Percentiles rank a stretch among this genome's conserved stretches.
phyloP scores from a whole-genome alignment of 2,329 filamentous ascomycete species.

The Monilinia vaccinii-corymbosi region DNA sequence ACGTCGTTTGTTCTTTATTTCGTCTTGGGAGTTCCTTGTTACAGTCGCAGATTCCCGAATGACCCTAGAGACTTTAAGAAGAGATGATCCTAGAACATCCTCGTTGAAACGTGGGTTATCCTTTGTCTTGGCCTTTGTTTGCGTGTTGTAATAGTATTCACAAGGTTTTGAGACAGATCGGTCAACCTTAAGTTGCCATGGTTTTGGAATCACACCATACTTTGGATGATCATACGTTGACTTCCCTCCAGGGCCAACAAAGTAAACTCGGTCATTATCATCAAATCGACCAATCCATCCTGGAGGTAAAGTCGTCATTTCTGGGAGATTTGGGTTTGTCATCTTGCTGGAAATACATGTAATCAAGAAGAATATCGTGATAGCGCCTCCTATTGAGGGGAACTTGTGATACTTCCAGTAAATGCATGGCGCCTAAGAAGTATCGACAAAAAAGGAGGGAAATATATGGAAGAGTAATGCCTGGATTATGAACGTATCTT shows the following conservation, averaged over 20 bases:
- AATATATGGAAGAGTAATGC: not conserved
- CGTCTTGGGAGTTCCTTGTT: not conserved
- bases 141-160: conserved; percentile 8
- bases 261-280: conserved; percentile 5
- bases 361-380: not conserved
- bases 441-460: not conserved
- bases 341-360: not conserved
- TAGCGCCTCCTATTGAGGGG: not conserved
- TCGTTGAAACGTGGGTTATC: conserved; percentile 12
- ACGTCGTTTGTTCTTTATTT: conserved; percentile 5
- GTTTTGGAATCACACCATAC: conserved; percentile 8
- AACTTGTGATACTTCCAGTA: not conserved
- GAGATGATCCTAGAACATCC: not conserved
- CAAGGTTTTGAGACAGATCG: not conserved
- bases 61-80: conserved; percentile 2
- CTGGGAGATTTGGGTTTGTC: not conserved
- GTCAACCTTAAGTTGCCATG: conserved; percentile 12
- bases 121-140: not conserved
- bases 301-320: not conserved
- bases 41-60: conserved; percentile 10
- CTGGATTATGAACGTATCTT: not conserved
- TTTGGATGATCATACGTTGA: conserved; percentile 8
- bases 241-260: not conserved
- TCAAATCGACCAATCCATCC: conserved; percentile 4
- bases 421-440: not conserved